phyloP scores from a whole-genome alignment of 148 eudicot species.

The Persicaria maculosa region DNA sequence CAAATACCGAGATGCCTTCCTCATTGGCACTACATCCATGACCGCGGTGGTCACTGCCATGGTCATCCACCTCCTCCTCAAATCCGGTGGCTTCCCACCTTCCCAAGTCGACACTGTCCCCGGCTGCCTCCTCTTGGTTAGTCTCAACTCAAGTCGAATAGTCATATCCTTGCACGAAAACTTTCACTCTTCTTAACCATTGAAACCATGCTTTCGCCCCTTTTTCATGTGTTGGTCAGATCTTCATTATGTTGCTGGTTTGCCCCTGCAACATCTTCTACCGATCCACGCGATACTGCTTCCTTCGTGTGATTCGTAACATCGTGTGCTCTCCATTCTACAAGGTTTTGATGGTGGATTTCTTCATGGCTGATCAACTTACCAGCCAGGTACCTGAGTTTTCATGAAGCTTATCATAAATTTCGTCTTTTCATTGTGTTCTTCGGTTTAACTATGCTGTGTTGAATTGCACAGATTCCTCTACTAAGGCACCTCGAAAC shows the following conservation, averaged over 20 bases:
- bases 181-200: not conserved
- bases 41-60: slow-evolving; percentile 79
- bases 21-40: slow-evolving; percentile 77
- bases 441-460: not conserved
- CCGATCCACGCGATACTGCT: slow-evolving; percentile 68
- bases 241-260: slow-evolving; percentile 29
- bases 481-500: slow-evolving; percentile 76
- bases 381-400: slow-evolving; percentile 73
- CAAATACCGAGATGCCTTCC: slow-evolving; percentile 82
- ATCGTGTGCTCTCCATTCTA: slow-evolving; percentile 82
- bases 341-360: slow-evolving; percentile 92
- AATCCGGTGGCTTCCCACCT: slow-evolving; percentile 53
- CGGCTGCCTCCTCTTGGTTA: slow-evolving; percentile 71
- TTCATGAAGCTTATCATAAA: not conserved
- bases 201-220: not conserved
- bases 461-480: slow-evolving; percentile 43
- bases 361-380: slow-evolving; percentile 98
- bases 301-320: slow-evolving; percentile 76
- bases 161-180: no score
- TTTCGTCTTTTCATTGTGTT: not conserved
- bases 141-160: slow-evolving; percentile 8
- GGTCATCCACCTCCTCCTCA: slow-evolving; percentile 70
- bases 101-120: slow-evolving; percentile 64
- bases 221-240: not conserved
- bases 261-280: slow-evolving; percentile 74